These are phyloP conservation scores for Dendrobium nobile DNA, from an alignment of 106 monocot genomes.

Conservation along the genomic window DNA sequence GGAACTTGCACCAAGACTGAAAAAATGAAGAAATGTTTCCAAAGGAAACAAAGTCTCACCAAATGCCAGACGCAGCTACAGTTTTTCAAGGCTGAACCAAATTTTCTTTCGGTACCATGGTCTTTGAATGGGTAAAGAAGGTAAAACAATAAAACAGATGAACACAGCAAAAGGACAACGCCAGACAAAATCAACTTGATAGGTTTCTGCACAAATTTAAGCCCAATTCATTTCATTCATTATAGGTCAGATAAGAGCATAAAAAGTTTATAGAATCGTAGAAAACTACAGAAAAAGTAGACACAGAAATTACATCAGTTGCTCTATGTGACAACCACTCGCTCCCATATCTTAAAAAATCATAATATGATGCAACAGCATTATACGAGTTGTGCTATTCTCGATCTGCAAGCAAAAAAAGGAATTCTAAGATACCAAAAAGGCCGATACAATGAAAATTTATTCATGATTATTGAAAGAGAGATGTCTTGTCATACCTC, in stretches of 20 bases:
- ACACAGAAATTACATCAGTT: constrained; percentile 61
- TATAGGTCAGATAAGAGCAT: background rate
- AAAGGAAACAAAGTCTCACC: constrained; percentile 40
- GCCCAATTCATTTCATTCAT: background rate
- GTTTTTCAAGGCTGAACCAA: background rate
- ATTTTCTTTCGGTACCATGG: constrained; percentile 13
- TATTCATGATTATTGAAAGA: background rate
- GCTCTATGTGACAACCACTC: constrained; percentile 73
- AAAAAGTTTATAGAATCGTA: background rate
- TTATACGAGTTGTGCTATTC: constrained; percentile 17
- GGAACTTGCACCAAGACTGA: constrained; percentile 82
- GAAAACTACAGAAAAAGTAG: background rate
- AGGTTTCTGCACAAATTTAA: constrained; percentile 68
- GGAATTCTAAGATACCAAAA: background rate
- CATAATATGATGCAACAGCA: constrained; percentile 41
- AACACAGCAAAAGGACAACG: constrained; percentile 50
- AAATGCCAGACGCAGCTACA: constrained; percentile 16
- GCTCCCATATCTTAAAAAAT: constrained; percentile 72
- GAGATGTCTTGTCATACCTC: constrained; percentile 28
- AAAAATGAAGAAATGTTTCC: constrained; percentile 42
- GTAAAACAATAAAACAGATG: constrained; percentile 45
- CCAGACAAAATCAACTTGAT: constrained; percentile 48
- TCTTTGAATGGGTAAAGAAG: constrained; percentile 37
- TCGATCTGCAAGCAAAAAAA: constrained; percentile 38
- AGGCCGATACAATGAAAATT: background rate